Percentiles rank a stretch among this genome's conserved stretches.
These are phyloP conservation scores for Euphorbia celastroides DNA, from an alignment of 441 rosid genomes.

Conservation along the genomic window DNA sequence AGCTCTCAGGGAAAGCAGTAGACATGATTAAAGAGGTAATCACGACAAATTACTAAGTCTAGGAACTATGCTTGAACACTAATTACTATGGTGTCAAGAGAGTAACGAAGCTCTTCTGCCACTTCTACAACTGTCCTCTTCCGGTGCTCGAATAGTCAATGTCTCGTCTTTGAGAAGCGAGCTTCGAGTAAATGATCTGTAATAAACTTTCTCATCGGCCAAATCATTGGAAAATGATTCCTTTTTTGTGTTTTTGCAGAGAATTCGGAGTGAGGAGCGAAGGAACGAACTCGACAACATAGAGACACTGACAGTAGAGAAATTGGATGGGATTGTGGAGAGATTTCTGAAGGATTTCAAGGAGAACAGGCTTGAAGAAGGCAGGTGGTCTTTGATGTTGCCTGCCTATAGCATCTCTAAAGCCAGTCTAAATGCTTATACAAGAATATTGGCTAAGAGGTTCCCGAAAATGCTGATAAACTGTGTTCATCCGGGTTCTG, in stretches of 20 bases:
- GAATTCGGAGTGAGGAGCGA: constrained; percentile 29
- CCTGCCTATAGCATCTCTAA: constrained; percentile 52
- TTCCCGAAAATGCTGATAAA: constrained; percentile 39
- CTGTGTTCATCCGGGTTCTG: constrained; percentile 41
- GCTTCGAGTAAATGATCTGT: constrained; percentile 31
- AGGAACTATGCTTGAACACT: constrained; percentile 46
- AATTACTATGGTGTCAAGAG: constrained; percentile 37
- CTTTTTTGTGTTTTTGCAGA: constrained; percentile 20
- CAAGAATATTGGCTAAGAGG: constrained; percentile 45
- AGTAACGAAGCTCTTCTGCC: constrained; percentile 33
- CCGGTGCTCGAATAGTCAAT: constrained; percentile 48
- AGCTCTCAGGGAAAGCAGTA: constrained; percentile 41
- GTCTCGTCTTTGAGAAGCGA: constrained; percentile 45
- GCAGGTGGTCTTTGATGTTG: constrained; percentile 48
- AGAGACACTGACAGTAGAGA: constrained; percentile 34
- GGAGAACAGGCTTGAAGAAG: constrained; percentile 35
- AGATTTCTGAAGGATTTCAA: constrained; percentile 36
- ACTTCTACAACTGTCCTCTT: constrained; percentile 36
- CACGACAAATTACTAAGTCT: constrained; percentile 31
- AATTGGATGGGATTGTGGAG: constrained; percentile 30
- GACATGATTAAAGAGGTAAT: constrained; percentile 28
- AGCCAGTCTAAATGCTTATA: constrained; percentile 48
- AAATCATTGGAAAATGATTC: too few species aligned
- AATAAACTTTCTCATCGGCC: background rate
- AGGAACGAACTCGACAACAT: constrained; percentile 38